These are phyloP conservation scores for Carex pumila DNA, from an alignment of 176 grass and related monocot genomes.

Conservation along the genomic window DNA sequence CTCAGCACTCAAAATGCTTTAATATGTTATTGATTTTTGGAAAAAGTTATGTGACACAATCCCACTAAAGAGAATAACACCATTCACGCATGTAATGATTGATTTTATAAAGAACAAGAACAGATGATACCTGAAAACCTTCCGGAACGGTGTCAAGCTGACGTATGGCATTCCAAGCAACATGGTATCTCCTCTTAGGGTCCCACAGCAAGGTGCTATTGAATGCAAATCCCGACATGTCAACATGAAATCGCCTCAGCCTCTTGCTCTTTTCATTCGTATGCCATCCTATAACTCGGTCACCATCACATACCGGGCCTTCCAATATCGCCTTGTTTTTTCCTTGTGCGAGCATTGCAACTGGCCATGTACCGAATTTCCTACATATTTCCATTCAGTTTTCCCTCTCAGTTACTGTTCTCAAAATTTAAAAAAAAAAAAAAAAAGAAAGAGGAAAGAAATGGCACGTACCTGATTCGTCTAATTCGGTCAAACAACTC, in stretches of 20 bases:
- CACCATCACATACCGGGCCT: slow-evolving; percentile 49
- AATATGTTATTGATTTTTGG: neutral
- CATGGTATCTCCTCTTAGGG: slow-evolving; percentile 42
- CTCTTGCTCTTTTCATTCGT: slow-evolving; percentile 30
- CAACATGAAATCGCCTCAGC: slow-evolving; percentile 41
- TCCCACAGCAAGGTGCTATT: slow-evolving; percentile 64
- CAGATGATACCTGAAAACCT: slow-evolving; percentile 42
- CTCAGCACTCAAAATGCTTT: neutral
- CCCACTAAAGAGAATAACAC: neutral
- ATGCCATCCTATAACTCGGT: slow-evolving; percentile 57
- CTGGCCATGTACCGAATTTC: slow-evolving; percentile 66
- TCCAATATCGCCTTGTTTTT: slow-evolving; percentile 41
- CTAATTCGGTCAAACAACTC: slow-evolving; percentile 49
- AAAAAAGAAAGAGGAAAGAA: neutral
- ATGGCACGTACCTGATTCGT: slow-evolving; percentile 34
- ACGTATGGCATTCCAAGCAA: slow-evolving; percentile 42
- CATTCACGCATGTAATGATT: neutral
- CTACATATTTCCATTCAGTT: slow-evolving; percentile 24
- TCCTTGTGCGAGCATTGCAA: slow-evolving; percentile 35
- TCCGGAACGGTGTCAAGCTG: slow-evolving; percentile 34
- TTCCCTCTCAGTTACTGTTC: neutral
- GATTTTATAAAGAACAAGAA: neutral
- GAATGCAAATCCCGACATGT: slow-evolving; percentile 61
- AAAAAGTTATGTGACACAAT: neutral
- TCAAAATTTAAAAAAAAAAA: neutral